Percentiles rank a stretch among this genome's conserved stretches.
These are phyloP conservation scores for Chamaecyparis obtusa DNA, from an alignment of 75 land plant genomes.

Conservation along the genomic window DNA sequence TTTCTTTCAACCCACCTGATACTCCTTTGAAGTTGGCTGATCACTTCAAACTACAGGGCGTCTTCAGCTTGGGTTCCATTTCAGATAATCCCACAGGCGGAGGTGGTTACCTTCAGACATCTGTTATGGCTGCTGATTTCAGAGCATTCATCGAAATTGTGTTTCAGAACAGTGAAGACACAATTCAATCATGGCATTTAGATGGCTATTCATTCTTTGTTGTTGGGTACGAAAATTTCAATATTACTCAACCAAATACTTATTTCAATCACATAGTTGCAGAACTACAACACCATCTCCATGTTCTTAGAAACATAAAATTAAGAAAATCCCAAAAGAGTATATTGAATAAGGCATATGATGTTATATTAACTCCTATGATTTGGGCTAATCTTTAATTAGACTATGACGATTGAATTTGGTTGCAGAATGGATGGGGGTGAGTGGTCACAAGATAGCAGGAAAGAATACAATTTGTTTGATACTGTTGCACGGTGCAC, in stretches of 20 bases:
- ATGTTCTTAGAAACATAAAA: not conserved
- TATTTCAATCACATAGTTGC: not conserved
- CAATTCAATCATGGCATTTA: constrained; percentile 83
- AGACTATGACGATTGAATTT: not conserved
- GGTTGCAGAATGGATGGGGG: constrained; percentile 87
- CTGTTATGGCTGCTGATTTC: constrained; percentile 62
- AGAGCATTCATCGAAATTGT: constrained; percentile 72
- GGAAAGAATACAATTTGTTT: constrained; percentile 60
- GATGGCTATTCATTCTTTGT: constrained; percentile 87
- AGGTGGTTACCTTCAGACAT: constrained; percentile 48
- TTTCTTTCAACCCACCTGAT: constrained; percentile 60
- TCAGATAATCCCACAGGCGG: constrained; percentile 51
- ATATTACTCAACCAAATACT: not conserved
- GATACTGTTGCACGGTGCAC: constrained; percentile 85
- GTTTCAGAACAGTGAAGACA: constrained; percentile 72
- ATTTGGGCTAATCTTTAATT: not conserved
- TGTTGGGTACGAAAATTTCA: constrained; percentile 61
- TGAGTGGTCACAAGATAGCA: constrained; percentile 58
- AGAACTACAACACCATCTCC: not conserved
- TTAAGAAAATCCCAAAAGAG: not conserved
- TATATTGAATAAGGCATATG: not conserved
- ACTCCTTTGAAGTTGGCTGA: constrained; percentile 89
- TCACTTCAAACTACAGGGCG: constrained; percentile 68
- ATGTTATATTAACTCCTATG: not conserved
- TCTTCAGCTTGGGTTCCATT: constrained; percentile 63